Percentiles rank a stretch among this genome's conserved stretches.
Conservation (phyloP, 352 stramenopile species). For the Globisporangium lucens region DNA sequence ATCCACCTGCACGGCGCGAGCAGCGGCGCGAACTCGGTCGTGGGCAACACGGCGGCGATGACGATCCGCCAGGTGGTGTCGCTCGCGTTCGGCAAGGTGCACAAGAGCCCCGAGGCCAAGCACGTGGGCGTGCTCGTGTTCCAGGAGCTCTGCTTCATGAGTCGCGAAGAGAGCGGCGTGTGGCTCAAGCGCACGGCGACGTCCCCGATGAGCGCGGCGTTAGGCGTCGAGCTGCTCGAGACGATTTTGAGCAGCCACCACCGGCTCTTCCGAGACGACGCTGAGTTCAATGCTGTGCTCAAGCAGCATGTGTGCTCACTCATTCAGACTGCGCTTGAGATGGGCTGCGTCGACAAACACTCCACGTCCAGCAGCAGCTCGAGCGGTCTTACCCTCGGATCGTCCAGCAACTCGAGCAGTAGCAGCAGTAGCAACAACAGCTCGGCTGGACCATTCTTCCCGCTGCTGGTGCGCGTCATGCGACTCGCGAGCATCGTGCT, state of each 20-base stretch:
- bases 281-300: conserved; percentile 72
- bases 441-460: conserved; percentile 52
- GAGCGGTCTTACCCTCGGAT: conserved; percentile 24
- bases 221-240: conserved; percentile 80
- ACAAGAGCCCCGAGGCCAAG: conserved; percentile 64
- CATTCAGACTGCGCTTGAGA: conserved; percentile 68
- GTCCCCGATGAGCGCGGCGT: conserved; percentile 72
- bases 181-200: conserved; percentile 80
- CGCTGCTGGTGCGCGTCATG: conserved; percentile 81
- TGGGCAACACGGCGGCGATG: conserved; percentile 85
- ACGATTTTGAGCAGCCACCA: conserved; percentile 64
- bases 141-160: conserved; percentile 85
- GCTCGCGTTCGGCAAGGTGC: conserved; percentile 80
- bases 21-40: conserved; percentile 71
- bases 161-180: conserved; percentile 76
- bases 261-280: conserved; percentile 61
- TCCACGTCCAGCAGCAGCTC: conserved; percentile 28
- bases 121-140: conserved; percentile 82
- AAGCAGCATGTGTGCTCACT: conserved; percentile 81
- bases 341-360: conserved; percentile 52
- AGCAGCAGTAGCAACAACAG: conserved; percentile 33
- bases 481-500: conserved; percentile 71
- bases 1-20: conserved; percentile 74
- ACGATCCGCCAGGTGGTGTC: conserved; percentile 87
- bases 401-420: conserved; percentile 32